A percentile compares a stretch with the other conserved stretches of the same genome.
Conservation (phyloP, 805 yeast species). For the Gaillardinia entomophila region DNA sequence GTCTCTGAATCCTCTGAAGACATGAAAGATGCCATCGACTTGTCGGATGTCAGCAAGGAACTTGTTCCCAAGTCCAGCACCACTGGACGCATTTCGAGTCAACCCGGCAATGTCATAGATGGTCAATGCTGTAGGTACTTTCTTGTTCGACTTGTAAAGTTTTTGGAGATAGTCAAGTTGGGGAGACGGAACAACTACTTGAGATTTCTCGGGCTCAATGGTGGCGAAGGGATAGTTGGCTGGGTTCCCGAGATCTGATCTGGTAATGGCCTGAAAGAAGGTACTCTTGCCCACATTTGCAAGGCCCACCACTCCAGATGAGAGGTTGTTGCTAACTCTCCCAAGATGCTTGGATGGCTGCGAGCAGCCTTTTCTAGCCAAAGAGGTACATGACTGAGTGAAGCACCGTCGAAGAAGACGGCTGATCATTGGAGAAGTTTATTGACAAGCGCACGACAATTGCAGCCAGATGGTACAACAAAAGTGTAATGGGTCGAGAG, state of each 20-base stretch:
- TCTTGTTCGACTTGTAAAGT: conserved; percentile 75
- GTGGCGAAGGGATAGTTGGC: conserved; percentile 99
- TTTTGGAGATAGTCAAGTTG: conserved; percentile 74
- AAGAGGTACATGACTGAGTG: too few species aligned
- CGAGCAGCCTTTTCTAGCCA: too few species aligned
- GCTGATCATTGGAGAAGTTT: too few species aligned
- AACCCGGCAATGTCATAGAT: conserved; percentile 97
- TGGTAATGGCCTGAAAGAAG: conserved; percentile 94
- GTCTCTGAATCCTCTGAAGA: conserved; percentile 95
- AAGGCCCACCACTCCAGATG: conserved; percentile 85
- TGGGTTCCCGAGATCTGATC: conserved; percentile 88
- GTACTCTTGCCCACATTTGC: conserved; percentile 97
- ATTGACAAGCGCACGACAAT: too few species aligned
- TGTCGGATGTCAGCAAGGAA: conserved; percentile 95
- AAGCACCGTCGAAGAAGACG: too few species aligned
- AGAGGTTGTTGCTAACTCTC: conserved; percentile 29
- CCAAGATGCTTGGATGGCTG: too few species aligned
- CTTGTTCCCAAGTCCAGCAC: conserved; percentile 97
- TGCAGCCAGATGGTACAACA: too few species aligned
- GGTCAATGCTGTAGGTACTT: conserved; percentile 89
- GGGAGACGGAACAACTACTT: conserved; percentile 88
- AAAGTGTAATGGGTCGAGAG: too few species aligned
- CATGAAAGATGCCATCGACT: conserved; percentile 96
- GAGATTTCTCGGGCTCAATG: conserved; percentile 96
- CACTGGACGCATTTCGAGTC: conserved; percentile 93